These are phyloP conservation scores for Scopulariopsis brevicaulis DNA, from an alignment of 2,329 filamentous ascomycete species.

Conservation along the genomic window DNA sequence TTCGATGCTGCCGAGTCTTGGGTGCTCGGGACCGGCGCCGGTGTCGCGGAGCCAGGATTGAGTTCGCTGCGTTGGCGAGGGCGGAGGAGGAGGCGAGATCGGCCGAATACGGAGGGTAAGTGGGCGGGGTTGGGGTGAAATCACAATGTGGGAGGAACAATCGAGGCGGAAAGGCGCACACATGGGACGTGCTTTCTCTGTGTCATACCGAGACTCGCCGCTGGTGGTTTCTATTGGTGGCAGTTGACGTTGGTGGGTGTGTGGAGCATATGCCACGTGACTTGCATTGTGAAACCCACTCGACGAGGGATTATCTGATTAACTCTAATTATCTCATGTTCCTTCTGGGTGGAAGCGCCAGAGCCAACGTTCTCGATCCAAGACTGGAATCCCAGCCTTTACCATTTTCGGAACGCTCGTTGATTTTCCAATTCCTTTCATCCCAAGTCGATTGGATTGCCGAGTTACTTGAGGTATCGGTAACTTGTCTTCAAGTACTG, in stretches of 20 bases:
- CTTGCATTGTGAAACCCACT: not conserved
- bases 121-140: slow-evolving; percentile 1
- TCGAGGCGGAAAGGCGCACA: not conserved
- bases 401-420: no score
- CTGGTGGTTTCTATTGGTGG: not conserved
- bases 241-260: not conserved
- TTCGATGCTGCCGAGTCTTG: not conserved
- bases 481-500: no score
- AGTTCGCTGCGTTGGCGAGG: slow-evolving; percentile 4
- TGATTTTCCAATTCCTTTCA: no score
- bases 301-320: no score
- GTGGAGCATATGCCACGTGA: not conserved
- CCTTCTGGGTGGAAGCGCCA: no score
- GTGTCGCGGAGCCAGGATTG: slow-evolving; percentile 2
- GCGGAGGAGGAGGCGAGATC: slow-evolving; percentile 1
- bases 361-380: no score
- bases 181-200: not conserved
- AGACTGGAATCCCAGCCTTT: no score
- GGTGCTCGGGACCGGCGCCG: slow-evolving; percentile 1
- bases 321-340: no score
- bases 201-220: not conserved
- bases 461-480: no score
- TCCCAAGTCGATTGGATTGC: no score
- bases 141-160: not conserved
- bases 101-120: slow-evolving; percentile 5